A percentile compares a stretch with the other conserved stretches of the same genome.
phyloP scores from a whole-genome alignment of 108 stramenopile genomes.

The Nitzschia inconspicua region DNA sequence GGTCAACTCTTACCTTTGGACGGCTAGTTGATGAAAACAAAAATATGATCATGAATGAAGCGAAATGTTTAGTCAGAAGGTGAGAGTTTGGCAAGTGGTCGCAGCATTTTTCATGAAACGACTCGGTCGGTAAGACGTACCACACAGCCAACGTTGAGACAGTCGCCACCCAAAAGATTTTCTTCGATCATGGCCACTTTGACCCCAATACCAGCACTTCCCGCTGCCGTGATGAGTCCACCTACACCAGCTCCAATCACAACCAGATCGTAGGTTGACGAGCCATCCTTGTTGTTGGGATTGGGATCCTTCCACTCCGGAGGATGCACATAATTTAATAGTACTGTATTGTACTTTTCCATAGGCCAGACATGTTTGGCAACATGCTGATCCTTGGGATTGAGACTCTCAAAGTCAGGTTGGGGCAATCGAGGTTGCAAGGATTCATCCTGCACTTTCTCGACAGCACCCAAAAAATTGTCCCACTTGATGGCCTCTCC shows the following conservation, averaged over 20 bases:
- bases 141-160: slow-evolving; percentile 90
- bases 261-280: slow-evolving; percentile 71
- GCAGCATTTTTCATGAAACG: too few relatives aligned
- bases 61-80: too few relatives aligned
- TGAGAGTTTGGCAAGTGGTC: too few relatives aligned
- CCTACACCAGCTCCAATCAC: slow-evolving; percentile 77
- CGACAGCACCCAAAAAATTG: slow-evolving; percentile 40
- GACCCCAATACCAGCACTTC: slow-evolving; percentile 71
- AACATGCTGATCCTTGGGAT: slow-evolving; percentile 48
- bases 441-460: not conserved
- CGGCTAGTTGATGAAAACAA: too few relatives aligned
- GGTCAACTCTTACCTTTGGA: slow-evolving; percentile 16
- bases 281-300: slow-evolving; percentile 16
- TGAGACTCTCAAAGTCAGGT: slow-evolving; percentile 38
- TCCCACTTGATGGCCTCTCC: slow-evolving; percentile 43
- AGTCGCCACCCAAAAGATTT: slow-evolving; percentile 85
- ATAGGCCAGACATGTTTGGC: slow-evolving; percentile 59
- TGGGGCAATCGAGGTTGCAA: slow-evolving; percentile 32
- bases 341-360: slow-evolving; percentile 61
- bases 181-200: slow-evolving; percentile 83
- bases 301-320: slow-evolving; percentile 65
- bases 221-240: slow-evolving; percentile 72
- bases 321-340: slow-evolving; percentile 75
- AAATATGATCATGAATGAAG: too few relatives aligned
- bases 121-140: not conserved